These are phyloP conservation scores for Fomitopsis schrenkii DNA, from an alignment of 1,284 basidiomycete species.

Conservation along the genomic window DNA sequence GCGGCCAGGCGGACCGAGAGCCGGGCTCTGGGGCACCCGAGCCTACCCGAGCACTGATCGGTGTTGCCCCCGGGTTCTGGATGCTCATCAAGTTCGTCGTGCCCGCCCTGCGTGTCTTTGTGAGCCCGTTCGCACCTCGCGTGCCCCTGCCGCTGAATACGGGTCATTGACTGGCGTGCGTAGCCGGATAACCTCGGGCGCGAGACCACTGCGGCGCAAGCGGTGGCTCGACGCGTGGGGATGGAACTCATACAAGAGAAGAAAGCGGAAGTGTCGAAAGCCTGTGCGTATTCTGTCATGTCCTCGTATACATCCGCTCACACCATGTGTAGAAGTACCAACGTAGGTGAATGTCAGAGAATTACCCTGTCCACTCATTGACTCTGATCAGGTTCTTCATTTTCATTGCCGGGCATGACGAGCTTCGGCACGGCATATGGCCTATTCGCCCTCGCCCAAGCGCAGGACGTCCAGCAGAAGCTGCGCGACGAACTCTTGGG, in stretches of 20 bases:
- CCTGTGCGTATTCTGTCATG: constrained; percentile 52
- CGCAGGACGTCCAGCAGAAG: constrained; percentile 55
- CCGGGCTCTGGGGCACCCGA: background rate
- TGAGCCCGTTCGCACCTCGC: background rate
- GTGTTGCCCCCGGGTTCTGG: background rate
- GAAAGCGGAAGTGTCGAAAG: constrained; percentile 30
- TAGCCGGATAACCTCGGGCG: constrained; percentile 28
- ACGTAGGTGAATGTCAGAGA: too few relatives aligned
- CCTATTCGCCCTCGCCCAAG: constrained; percentile 56
- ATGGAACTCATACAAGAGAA: constrained; percentile 35
- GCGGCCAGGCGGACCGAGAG: background rate
- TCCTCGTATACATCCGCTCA: too few relatives aligned
- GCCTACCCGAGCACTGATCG: background rate
- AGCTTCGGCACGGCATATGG: constrained; percentile 47
- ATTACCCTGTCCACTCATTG: too few relatives aligned
- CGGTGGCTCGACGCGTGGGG: constrained; percentile 32
- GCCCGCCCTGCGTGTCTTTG: constrained; percentile 11
- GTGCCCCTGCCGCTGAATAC: too few relatives aligned
- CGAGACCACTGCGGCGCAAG: constrained; percentile 18
- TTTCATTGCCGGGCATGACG: constrained; percentile 68
- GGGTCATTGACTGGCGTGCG: background rate
- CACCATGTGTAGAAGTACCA: too few relatives aligned
- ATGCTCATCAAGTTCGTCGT: constrained; percentile 1
- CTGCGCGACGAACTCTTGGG: constrained; percentile 65
- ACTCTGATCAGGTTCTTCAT: constrained; percentile 26